These are phyloP conservation scores for Hamamelis virginiana DNA, from an alignment of 164 flowering plant genomes.

Conservation along the genomic window DNA sequence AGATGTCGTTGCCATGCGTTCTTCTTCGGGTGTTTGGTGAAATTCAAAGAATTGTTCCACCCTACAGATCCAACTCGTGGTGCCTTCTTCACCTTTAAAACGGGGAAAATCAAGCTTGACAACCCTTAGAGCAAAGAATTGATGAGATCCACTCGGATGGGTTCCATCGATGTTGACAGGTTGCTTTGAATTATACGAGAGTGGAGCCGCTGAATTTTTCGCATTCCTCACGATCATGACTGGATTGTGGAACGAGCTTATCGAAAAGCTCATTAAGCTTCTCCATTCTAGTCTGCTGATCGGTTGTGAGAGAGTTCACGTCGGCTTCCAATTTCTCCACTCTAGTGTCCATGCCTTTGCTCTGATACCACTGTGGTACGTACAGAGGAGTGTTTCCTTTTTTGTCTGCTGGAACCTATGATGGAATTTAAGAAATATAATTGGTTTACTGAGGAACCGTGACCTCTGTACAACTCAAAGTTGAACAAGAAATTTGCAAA, in stretches of 20 bases:
- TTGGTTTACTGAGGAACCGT: too few species aligned
- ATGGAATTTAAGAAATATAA: too few species aligned
- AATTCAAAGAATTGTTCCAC: too few species aligned
- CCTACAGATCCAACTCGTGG: slow-evolving; percentile 1
- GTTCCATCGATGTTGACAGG: background rate
- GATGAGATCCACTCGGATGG: background rate
- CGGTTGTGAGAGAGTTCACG: slow-evolving; percentile 1
- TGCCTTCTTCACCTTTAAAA: background rate
- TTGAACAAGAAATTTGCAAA: too few species aligned
- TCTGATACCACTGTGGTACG: slow-evolving; percentile 6
- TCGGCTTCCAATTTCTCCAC: slow-evolving; percentile 5
- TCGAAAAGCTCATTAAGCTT: slow-evolving; percentile 1
- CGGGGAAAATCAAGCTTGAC: background rate
- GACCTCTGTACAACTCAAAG: too few species aligned
- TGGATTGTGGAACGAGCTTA: too few species aligned
- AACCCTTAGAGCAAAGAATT: background rate
- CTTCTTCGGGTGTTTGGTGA: too few species aligned
- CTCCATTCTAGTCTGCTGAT: slow-evolving; percentile 1
- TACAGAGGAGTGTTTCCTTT: too few species aligned
- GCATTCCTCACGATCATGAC: too few species aligned
- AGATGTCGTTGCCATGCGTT: too few species aligned
- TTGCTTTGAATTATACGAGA: background rate
- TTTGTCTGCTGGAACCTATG: too few species aligned
- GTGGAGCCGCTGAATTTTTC: too few species aligned
- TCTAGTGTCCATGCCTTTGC: slow-evolving; percentile 4